Percentiles rank a stretch among this genome's conserved stretches.
phyloP scores from a whole-genome alignment of 2,329 filamentous ascomycete species.

The Fusarium tricinctum region DNA sequence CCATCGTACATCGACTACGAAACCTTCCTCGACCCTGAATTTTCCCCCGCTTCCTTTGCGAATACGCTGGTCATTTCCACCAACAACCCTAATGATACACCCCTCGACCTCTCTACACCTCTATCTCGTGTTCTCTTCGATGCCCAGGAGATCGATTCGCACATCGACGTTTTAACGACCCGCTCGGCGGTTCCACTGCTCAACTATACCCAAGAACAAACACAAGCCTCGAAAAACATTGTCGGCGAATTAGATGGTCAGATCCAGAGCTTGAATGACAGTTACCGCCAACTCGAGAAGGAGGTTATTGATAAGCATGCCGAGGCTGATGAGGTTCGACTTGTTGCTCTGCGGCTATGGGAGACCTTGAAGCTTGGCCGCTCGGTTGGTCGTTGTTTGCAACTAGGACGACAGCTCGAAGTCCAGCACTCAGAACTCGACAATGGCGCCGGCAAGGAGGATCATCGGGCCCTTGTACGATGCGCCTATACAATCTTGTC shows the following conservation, averaged over 20 bases:
- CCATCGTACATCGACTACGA: conserved; percentile 97
- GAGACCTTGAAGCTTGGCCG: conserved; percentile 83
- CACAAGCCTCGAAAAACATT: conserved; percentile 78
- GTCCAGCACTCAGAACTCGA: conserved; percentile 79
- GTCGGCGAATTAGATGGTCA: conserved; percentile 84
- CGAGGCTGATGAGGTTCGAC: conserved; percentile 84
- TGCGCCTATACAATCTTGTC: conserved; percentile 84
- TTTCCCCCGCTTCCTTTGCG: conserved; percentile 85
- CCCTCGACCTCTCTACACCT: conserved; percentile 93
- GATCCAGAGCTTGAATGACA: conserved; percentile 83
- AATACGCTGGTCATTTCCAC: conserved; percentile 90
- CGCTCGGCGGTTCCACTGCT: conserved; percentile 86
- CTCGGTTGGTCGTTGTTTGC: conserved; percentile 82
- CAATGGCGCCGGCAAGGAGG: conserved; percentile 67
- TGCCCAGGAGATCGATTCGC: conserved; percentile 95
- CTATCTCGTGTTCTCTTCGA: conserved; percentile 95
- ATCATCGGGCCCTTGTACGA: conserved; percentile 83
- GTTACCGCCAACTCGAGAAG: conserved; percentile 86
- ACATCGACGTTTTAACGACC: conserved; percentile 91
- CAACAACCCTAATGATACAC: conserved; percentile 91
- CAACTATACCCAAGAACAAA: conserved; percentile 80
- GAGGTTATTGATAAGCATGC: conserved; percentile 90
- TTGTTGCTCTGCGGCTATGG: conserved; percentile 83
- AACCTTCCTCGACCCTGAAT: conserved; percentile 85
- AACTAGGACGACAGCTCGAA: conserved; percentile 87